Conservation (phyloP, 139 green algal genomes). For the Astrephomene gubernaculifera region DNA sequence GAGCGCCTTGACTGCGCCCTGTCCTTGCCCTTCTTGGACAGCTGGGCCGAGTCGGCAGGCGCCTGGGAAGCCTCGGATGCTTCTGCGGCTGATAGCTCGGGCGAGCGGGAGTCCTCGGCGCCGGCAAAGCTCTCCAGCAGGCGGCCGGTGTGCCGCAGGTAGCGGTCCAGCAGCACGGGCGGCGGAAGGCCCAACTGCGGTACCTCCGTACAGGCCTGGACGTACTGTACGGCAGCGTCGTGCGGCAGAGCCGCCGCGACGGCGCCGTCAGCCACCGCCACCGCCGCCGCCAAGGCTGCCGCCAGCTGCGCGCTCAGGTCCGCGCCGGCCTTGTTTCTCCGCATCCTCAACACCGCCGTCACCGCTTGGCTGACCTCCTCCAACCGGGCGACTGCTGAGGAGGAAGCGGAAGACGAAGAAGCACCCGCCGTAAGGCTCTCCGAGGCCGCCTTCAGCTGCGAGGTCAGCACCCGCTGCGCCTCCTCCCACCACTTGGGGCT, state of each 20-base stretch:
- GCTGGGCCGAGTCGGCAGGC: too few species aligned
- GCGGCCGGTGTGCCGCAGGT: conserved; percentile 8
- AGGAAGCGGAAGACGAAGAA: too few species aligned
- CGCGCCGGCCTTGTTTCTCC: background rate
- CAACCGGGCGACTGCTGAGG: too few species aligned
- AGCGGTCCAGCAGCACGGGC: conserved; percentile 2
- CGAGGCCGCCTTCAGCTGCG: background rate
- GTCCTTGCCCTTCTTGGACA: background rate
- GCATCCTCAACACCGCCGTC: background rate
- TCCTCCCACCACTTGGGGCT: conserved; percentile 33
- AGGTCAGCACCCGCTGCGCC: background rate
- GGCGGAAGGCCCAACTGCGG: background rate
- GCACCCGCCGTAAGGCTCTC: background rate
- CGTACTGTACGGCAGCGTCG: background rate
- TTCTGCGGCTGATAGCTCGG: too few species aligned
- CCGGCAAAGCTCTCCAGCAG: background rate
- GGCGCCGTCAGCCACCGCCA: background rate
- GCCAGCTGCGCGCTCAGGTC: background rate
- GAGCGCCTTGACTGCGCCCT: background rate
- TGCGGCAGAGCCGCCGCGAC: conserved; percentile 6
- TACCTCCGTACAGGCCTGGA: background rate
- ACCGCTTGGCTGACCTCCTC: background rate
- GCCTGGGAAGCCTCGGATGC: too few species aligned
- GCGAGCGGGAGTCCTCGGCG: background rate
- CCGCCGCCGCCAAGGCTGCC: conserved; percentile 3